These are phyloP conservation scores for Phylloporus sp. DNA, from an alignment of 768 basidiomycete genomes.

Conservation along the genomic window DNA sequence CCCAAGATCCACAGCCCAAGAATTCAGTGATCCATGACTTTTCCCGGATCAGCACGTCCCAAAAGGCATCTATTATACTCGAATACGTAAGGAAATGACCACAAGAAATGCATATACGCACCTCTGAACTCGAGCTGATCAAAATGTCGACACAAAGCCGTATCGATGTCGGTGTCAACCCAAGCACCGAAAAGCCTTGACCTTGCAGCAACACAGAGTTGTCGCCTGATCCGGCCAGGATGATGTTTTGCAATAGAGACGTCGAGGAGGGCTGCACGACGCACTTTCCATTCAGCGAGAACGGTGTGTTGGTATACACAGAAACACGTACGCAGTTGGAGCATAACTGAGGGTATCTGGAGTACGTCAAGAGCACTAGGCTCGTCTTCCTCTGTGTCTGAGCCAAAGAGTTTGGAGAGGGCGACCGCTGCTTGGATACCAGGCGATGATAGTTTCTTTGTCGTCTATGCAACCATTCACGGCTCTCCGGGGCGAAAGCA, in stretches of 20 bases:
- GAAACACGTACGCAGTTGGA: slow-evolving; percentile 60
- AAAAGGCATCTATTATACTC: slow-evolving; percentile 60
- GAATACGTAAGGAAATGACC: not conserved
- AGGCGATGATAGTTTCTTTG: slow-evolving; percentile 71
- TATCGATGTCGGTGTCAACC: too few species aligned
- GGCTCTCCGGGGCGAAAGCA: slow-evolving; percentile 57
- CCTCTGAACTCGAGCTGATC: slow-evolving; percentile 68
- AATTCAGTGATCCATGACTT: too few species aligned
- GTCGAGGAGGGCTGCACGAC: slow-evolving; percentile 71
- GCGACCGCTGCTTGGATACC: slow-evolving; percentile 79
- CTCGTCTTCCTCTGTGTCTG: slow-evolving; percentile 52
- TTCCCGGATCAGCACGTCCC: slow-evolving; percentile 67
- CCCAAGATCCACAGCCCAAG: too few species aligned
- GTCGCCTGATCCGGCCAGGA: slow-evolving; percentile 79
- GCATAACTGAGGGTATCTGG: slow-evolving; percentile 68
- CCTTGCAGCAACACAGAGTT: slow-evolving; percentile 69
- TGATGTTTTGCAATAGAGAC: slow-evolving; percentile 49
- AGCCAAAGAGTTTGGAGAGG: slow-evolving; percentile 69
- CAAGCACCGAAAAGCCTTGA: slow-evolving; percentile 70
- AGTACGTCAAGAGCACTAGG: slow-evolving; percentile 55
- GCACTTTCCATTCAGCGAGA: slow-evolving; percentile 60
- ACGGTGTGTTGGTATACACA: not conserved
- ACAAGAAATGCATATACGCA: slow-evolving; percentile 30
- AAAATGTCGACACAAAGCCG: slow-evolving; percentile 61
- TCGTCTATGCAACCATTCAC: slow-evolving; percentile 74